Percentiles rank a stretch among this genome's conserved stretches.
Evolutionary conservation across 805 yeast genomes (phyloP).

Genomic region (Myxozyma mucilagina): DNA sequence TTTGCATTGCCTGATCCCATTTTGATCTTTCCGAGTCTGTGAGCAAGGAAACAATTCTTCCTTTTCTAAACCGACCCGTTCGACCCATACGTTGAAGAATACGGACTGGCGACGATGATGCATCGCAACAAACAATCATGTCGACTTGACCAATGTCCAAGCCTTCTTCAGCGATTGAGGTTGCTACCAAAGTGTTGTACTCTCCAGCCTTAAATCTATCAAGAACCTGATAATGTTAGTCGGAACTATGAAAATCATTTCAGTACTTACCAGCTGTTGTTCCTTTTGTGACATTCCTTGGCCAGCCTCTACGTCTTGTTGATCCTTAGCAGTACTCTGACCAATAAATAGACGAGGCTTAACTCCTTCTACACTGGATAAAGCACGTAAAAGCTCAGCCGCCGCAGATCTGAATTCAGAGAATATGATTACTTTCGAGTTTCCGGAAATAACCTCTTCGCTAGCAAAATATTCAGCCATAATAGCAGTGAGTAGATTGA

Average conservation of each 20-base stretch:
- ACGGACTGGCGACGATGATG: slow-evolving; percentile 90
- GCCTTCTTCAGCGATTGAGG: slow-evolving; percentile 98
- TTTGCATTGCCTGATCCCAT: slow-evolving; percentile 80
- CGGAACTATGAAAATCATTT: neutral
- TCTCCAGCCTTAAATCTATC: slow-evolving; percentile 69
- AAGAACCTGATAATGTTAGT: slow-evolving; percentile 42
- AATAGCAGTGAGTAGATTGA: slow-evolving; percentile 18
- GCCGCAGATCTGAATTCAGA: slow-evolving; percentile 91
- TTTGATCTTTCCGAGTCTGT: slow-evolving; percentile 76
- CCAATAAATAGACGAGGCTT: slow-evolving; percentile 91
- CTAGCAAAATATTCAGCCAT: slow-evolving; percentile 33
- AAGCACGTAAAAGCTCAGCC: slow-evolving; percentile 70
- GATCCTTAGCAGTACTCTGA: slow-evolving; percentile 55
- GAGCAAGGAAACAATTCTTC: slow-evolving; percentile 72
- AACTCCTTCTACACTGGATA: slow-evolving; percentile 43
- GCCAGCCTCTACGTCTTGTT: slow-evolving; percentile 49
- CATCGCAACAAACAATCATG: slow-evolving; percentile 86
- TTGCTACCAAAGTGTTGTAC: slow-evolving; percentile 83
- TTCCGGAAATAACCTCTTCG: slow-evolving; percentile 38
- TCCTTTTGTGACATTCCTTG: slow-evolving; percentile 92
- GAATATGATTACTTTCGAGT: slow-evolving; percentile 80
- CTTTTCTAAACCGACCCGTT: slow-evolving; percentile 94
- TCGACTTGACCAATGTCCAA: slow-evolving; percentile 98
- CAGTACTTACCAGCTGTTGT: slow-evolving; percentile 62
- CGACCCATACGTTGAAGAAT: slow-evolving; percentile 96